These are phyloP conservation scores for Aspergillus caelatus DNA, from an alignment of 2,329 filamentous ascomycete genomes.

Conservation along the genomic window DNA sequence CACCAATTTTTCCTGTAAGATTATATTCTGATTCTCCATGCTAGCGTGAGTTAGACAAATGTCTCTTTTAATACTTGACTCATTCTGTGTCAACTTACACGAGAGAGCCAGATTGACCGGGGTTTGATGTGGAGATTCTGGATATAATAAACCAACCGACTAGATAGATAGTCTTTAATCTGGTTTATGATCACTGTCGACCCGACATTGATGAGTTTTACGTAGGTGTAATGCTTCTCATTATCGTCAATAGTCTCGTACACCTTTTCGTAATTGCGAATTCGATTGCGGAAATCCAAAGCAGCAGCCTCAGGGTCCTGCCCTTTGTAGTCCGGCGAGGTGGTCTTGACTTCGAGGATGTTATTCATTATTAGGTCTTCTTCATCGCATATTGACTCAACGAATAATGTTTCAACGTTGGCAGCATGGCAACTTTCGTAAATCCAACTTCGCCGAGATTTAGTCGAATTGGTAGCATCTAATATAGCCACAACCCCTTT, in stretches of 20 bases:
- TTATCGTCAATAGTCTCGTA: slow-evolving; percentile 92
- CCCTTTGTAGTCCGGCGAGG: slow-evolving; percentile 89
- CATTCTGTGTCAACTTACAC: slow-evolving; percentile 60
- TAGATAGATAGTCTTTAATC: slow-evolving; percentile 95
- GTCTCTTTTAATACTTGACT: neutral
- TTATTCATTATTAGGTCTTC: slow-evolving; percentile 98
- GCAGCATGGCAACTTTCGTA: slow-evolving; percentile 74
- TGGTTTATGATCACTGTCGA: slow-evolving; percentile 97
- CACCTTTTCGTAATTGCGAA: slow-evolving; percentile 95
- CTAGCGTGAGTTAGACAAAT: slow-evolving; percentile 48
- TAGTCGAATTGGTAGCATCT: slow-evolving; percentile 96
- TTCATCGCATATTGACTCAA: slow-evolving; percentile 96
- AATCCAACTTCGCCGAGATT: slow-evolving; percentile 87
- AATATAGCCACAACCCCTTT: slow-evolving; percentile 88
- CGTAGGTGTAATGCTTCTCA: slow-evolving; percentile 85
- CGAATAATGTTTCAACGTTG: slow-evolving; percentile 87
- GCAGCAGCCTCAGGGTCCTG: slow-evolving; percentile 93
- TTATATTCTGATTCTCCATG: slow-evolving; percentile 96
- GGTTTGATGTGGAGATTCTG: slow-evolving; percentile 99
- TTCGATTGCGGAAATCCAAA: slow-evolving; percentile 88
- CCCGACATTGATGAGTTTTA: slow-evolving; percentile 96
- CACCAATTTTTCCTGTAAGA: slow-evolving; percentile 85
- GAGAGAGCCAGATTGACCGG: slow-evolving; percentile 92
- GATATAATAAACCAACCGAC: slow-evolving; percentile 93
- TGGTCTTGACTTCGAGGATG: slow-evolving; percentile 95